Evolutionary conservation across 306 rosid genomes (phyloP).

Genomic region (Rosa chinensis): DNA sequence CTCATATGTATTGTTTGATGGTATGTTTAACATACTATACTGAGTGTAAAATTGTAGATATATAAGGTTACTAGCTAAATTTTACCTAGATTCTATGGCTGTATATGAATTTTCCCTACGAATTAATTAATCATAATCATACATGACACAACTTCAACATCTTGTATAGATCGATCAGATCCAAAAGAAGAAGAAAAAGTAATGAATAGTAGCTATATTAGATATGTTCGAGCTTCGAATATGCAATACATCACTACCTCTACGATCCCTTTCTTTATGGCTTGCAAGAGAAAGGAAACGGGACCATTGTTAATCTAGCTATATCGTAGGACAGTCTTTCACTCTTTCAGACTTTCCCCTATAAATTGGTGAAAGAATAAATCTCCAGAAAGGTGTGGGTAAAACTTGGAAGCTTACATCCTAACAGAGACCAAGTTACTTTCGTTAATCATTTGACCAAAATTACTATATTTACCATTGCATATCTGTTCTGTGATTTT

Average conservation of each 20-base stretch:
- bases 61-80: not conserved
- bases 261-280: not conserved
- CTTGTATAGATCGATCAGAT: not conserved
- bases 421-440: not conserved
- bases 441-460: not conserved
- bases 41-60: constrained; percentile 68
- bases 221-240: not conserved
- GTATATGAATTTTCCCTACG: not conserved
- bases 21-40: constrained; percentile 41
- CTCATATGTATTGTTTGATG: constrained; percentile 46
- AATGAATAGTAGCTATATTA: not conserved
- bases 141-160: not conserved
- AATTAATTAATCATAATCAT: not conserved
- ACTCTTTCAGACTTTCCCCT: not conserved
- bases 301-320: not conserved
- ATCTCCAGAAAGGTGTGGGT: not conserved
- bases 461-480: not conserved
- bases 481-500: not conserved
- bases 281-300: not conserved
- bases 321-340: not conserved
- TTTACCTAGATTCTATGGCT: not conserved
- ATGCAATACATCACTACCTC: not conserved
- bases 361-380: not conserved
- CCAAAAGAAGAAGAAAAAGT: not conserved
- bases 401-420: not conserved